Percentiles rank a stretch among this genome's conserved stretches.
Conservation (phyloP, 179 eudicot species). For the Beta lomatogona region DNA sequence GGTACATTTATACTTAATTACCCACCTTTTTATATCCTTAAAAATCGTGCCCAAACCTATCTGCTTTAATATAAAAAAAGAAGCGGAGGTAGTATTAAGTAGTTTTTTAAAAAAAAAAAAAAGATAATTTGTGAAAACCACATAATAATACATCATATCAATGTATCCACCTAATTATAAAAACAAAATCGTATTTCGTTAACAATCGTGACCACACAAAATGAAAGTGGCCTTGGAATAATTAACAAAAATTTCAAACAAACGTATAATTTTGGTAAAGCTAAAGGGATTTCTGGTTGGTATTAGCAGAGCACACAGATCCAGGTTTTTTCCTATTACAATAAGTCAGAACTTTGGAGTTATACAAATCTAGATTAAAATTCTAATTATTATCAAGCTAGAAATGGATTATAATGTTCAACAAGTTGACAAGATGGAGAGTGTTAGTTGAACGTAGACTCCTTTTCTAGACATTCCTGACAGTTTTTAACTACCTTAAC, state of each 20-base stretch:
- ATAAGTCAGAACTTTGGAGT: slow-evolving; percentile 7
- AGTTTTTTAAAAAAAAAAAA: too few relatives aligned
- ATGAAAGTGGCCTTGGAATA: background rate
- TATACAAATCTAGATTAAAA: background rate
- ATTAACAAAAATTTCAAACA: background rate
- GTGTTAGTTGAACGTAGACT: slow-evolving; percentile 30
- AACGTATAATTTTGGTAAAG: background rate
- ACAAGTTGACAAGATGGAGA: background rate
- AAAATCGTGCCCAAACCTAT: too few relatives aligned
- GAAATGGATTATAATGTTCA: background rate
- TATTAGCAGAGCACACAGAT: slow-evolving; percentile 16
- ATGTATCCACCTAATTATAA: too few relatives aligned
- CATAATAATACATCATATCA: too few relatives aligned
- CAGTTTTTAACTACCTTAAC: background rate
- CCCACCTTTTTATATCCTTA: too few relatives aligned
- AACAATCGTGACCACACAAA: background rate
- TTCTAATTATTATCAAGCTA: background rate
- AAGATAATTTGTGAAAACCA: too few relatives aligned
- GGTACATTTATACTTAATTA: too few relatives aligned
- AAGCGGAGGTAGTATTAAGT: too few relatives aligned
- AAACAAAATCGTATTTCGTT: too few relatives aligned
- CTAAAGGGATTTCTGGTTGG: background rate
- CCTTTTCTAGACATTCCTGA: background rate
- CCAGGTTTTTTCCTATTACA: background rate
- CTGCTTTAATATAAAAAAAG: too few relatives aligned